A percentile compares a stretch with the other conserved stretches of the same genome.
Conservation (phyloP, 148 eudicot genomes). For the Drosera capensis region DNA sequence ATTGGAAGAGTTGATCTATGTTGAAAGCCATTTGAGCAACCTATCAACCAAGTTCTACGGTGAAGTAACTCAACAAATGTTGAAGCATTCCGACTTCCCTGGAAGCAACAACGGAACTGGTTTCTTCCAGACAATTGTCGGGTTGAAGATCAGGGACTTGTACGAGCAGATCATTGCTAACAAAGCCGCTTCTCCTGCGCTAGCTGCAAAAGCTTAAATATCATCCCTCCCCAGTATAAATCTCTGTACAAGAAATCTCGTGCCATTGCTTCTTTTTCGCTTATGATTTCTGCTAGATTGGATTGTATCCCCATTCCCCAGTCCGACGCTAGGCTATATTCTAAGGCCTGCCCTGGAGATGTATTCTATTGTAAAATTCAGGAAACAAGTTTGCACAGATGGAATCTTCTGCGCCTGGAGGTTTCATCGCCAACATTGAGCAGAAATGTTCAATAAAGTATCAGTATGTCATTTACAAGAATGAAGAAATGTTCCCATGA, state of each 20-base stretch:
- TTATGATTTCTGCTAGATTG: too few relatives aligned
- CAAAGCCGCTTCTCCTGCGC: conserved; percentile 33
- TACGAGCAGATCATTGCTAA: conserved; percentile 67
- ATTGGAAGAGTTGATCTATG: conserved; percentile 92
- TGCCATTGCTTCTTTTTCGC: too few relatives aligned
- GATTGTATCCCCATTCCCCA: too few relatives aligned
- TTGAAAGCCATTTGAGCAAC: conserved; percentile 95
- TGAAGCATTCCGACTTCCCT: conserved; percentile 91
- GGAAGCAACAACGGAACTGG: conserved; percentile 99
- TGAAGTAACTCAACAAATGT: conserved; percentile 97
- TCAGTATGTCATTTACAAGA: too few relatives aligned
- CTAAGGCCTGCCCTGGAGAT: too few relatives aligned
- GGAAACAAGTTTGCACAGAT: too few relatives aligned
- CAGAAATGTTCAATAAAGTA: too few relatives aligned
- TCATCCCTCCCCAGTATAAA: neutral
- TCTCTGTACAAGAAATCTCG: neutral
- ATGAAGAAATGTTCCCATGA: too few relatives aligned
- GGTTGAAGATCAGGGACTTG: conserved; percentile 90
- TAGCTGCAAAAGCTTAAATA: conserved; percentile 59
- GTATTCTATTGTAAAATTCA: too few relatives aligned
- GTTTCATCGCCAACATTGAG: too few relatives aligned
- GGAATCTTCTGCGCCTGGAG: too few relatives aligned
- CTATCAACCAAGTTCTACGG: conserved; percentile 91
- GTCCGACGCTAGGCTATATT: too few relatives aligned
- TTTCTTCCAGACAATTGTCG: conserved; percentile 86